Base-by-base conservation (phyloP, 2,329 filamentous ascomycete species). In the Xylariomycetidae sp. region DNA sequence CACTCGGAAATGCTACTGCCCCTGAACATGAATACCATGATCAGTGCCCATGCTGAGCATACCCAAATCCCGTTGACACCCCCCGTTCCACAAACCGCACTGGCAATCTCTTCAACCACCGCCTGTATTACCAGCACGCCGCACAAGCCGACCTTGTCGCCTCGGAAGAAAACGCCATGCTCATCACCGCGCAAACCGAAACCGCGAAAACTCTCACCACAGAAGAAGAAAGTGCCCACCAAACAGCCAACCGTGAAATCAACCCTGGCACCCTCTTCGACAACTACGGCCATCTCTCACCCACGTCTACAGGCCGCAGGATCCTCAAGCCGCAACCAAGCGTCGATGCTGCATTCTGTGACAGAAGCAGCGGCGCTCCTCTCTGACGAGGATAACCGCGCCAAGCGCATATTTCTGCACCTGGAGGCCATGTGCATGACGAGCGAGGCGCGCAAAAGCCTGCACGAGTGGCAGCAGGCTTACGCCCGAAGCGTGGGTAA, bases 341-440 rank as follows among this genome's bases (percentile, higher is more conserved):
- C n/a, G 9, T 15, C 22, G 16, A 6, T 11, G 18, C 17, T 19
- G 18, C 11, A 27, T 19, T 3, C 10, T 12, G 4, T 35, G 3
- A 8, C 27, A 28, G 31, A 34, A 4, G 29, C 39, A 2, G 44
- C 44, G 8, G 36, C 36, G 1, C n/a, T 37, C 9, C 44, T 51
- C 14, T 28, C 37, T 37, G 49, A 69, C 36, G 67, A 74, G 6
- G 63, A 72, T n/a, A 50, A 55, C 20, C 59, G 64, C 17, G 57
- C 51, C 28, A 56, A 54, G 8, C 65, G 67, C 18, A 60, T 72
- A 1, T 73, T 79, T 33, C 30, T 45, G 2, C 57, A 68, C 19
- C 62, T 79, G 0, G 63, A 70, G 25, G 48, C 56, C 1, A 50
- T 67, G 11, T 79, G 74, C 38, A 48, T 50, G 7, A 76, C 68